These are phyloP conservation scores for Scleroderma bovista DNA, from an alignment of 768 basidiomycete genomes.

Conservation along the genomic window DNA sequence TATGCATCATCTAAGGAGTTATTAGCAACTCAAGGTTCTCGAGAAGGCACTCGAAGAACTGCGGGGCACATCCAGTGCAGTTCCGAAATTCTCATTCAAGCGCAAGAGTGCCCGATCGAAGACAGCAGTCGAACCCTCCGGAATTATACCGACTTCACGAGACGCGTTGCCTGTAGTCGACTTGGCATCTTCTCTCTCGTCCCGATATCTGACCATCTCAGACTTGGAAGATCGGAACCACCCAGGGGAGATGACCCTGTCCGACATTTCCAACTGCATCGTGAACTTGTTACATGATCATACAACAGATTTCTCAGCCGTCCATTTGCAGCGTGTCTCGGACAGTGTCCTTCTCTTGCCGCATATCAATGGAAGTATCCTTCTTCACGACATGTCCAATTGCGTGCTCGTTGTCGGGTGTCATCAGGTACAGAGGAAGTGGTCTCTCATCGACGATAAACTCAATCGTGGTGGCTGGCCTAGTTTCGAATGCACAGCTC, in stretches of 20 bases:
- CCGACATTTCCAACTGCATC: conserved; percentile 62
- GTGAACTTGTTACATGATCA: conserved; percentile 51
- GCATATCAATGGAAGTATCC: conserved; percentile 58
- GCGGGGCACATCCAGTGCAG: conserved; percentile 39
- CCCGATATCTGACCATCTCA: conserved; percentile 39
- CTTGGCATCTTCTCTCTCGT: conserved; percentile 37
- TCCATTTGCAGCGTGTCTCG: conserved; percentile 45
- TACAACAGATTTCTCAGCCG: conserved; percentile 8
- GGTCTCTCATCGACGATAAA: neutral
- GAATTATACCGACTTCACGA: conserved; percentile 1
- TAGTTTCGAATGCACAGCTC: conserved; percentile 91
- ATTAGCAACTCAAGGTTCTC: conserved; percentile 61
- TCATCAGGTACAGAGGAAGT: conserved; percentile 58
- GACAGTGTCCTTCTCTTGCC: conserved; percentile 66
- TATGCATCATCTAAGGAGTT: conserved; percentile 8
- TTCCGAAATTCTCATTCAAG: conserved; percentile 69
- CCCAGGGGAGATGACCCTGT: conserved; percentile 51
- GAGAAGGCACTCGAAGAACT: conserved; percentile 52
- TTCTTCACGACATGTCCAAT: conserved; percentile 57
- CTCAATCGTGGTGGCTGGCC: neutral
- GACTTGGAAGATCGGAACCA: conserved; percentile 32
- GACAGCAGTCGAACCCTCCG: neutral
- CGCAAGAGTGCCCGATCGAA: conserved; percentile 31
- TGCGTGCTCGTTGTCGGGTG: conserved; percentile 69
- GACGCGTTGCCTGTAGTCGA: conserved; percentile 10